Percentiles rank a stretch among this genome's conserved stretches.
Conservation (phyloP, 768 basidiomycete species). For the Suillus americanus region DNA sequence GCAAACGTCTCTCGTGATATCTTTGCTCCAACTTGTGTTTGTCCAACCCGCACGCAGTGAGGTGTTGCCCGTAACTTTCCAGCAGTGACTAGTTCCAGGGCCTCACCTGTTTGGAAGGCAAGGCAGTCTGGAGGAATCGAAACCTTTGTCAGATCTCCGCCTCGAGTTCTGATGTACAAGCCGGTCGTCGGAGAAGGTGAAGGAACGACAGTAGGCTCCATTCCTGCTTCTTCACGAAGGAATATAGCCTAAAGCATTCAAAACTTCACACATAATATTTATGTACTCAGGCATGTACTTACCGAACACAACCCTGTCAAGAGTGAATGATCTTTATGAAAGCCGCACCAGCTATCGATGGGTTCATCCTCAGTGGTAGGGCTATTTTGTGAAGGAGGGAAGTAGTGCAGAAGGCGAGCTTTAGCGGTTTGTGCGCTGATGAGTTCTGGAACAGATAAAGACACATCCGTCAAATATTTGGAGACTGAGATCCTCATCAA, state of each 20-base stretch:
- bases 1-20: constrained; percentile 88
- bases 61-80: constrained; percentile 86
- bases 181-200: constrained; percentile 80
- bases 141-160: constrained; percentile 76
- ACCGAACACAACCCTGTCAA: constrained; percentile 93
- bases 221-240: constrained; percentile 48
- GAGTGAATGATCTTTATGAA: constrained; percentile 89
- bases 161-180: constrained; percentile 87
- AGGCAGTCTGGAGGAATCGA: constrained; percentile 82
- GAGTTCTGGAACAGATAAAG: constrained; percentile 66
- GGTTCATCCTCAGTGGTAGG: constrained; percentile 52
- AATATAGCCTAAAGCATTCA: constrained; percentile 72
- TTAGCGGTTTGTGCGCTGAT: constrained; percentile 81
- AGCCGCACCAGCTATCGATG: constrained; percentile 91
- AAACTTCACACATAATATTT: constrained; percentile 2
- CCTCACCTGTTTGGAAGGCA: constrained; percentile 97
- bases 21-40: constrained; percentile 36
- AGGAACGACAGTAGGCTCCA: constrained; percentile 48
- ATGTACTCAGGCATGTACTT: constrained; percentile 22
- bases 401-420: constrained; percentile 95
- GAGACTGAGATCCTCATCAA: constrained; percentile 44
- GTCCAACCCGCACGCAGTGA: constrained; percentile 85
- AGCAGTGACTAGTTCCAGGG: constrained; percentile 85
- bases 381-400: constrained; percentile 58
- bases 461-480: constrained; percentile 59